Base-by-base conservation (phyloP, 2,329 filamentous ascomycete genomes). In the Teratosphaeriaceae sp. region DNA sequence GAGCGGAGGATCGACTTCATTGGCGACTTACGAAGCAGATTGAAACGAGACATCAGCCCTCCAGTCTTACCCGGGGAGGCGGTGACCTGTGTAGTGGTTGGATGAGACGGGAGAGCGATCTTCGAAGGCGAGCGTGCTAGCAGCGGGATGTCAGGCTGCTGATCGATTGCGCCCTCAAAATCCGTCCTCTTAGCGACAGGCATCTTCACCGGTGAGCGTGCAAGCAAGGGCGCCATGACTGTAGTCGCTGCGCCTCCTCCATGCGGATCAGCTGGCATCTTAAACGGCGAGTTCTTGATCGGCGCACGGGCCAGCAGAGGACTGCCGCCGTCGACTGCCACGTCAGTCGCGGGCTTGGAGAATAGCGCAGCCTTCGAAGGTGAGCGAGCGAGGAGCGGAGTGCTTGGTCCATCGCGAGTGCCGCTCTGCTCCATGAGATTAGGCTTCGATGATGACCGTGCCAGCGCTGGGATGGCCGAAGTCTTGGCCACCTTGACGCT, bases 1-100 rank as follows among this genome's bases (percentile, higher is more conserved):
- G 72, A 64, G 68, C 78, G 76, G n/a, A 83, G 72, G 47, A 83
- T 82, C 1, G 78, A 81, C 52, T 76, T 80, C 46, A 82, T 68
- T 11, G 69, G 68, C n/a, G 67, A 65, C 21, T 73, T 56, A n/a
- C 67, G 73, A 21, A 78, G 72, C 5, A 78, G 55, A 43, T 70
- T 67, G 47, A 67, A 63, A 47, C 65, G 69, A 18, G 63, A 59
- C 24, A 70, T 59, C 20, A 67, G 61, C 13, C 51, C 49, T 2
- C n/a, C n/a, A n/a, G 47, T 46, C 38, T 60, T 58, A n/a, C 51
- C 66, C 42, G 41, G 60, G 40, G 50, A 15, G 11, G 26, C 18
- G 6, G 38, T 22, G 26, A 6, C 37, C 57, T 27, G 56, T 5
- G 27, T 30, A 4, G 38, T 33, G 18, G 30, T 23, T 5, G 40